A percentile compares a stretch with the other conserved stretches of the same genome.
These are phyloP conservation scores for Sequoiadendron giganteum DNA, from an alignment of 75 land plant genomes.

Conservation along the genomic window DNA sequence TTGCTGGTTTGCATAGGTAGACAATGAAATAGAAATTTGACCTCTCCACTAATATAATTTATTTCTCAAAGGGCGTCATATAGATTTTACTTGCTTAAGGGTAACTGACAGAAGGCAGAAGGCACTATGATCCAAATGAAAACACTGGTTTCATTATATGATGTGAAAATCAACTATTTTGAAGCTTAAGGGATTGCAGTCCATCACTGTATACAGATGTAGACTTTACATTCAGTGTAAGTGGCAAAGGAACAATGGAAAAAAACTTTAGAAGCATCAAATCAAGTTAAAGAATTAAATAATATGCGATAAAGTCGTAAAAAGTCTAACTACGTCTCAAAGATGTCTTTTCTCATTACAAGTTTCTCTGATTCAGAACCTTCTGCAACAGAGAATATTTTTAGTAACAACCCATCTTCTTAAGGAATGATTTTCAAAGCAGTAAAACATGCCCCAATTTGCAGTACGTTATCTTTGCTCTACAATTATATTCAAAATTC, in stretches of 20 bases:
- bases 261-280: not conserved
- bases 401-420: not conserved
- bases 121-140: not conserved
- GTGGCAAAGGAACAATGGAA: not conserved
- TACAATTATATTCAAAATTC: slow-evolving; percentile 79
- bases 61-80: not conserved
- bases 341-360: not conserved
- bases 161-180: not conserved
- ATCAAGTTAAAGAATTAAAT: not conserved
- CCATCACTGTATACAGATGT: not conserved
- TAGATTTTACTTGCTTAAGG: not conserved
- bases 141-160: not conserved
- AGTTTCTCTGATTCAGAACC: not conserved
- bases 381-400: not conserved
- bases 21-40: not conserved
- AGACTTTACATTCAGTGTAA: not conserved
- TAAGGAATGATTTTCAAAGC: not conserved
- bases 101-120: not conserved
- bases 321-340: not conserved
- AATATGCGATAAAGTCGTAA: not conserved
- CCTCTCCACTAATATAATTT: not conserved
- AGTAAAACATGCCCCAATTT: not conserved
- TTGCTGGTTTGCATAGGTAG: not conserved
- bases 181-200: not conserved
- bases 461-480: slow-evolving; percentile 10